A percentile compares a stretch with the other conserved stretches of the same genome.
Conservation (phyloP, 139 green algal species). For the Coelastrella sp. region DNA sequence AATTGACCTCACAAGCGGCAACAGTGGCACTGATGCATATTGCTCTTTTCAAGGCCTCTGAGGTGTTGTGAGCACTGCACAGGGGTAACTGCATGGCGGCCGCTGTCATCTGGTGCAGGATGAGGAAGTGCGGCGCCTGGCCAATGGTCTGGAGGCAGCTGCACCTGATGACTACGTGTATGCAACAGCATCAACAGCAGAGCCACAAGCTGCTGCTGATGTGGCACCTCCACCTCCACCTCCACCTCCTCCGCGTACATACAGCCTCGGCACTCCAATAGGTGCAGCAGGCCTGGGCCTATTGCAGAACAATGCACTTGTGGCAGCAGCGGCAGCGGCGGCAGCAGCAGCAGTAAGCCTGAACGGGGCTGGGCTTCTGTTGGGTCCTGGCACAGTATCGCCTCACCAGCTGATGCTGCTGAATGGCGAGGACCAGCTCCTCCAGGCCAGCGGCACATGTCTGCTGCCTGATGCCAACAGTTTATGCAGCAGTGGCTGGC, state of each 20-base stretch:
- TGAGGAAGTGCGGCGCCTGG: slow-evolving; percentile 34
- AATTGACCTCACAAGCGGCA: no score
- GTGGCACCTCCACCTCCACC: neutral
- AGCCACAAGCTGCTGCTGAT: neutral
- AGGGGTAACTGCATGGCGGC: no score
- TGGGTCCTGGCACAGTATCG: neutral
- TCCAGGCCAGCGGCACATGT: neutral
- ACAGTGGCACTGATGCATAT: neutral
- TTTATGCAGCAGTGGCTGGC: neutral
- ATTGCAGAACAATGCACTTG: neutral
- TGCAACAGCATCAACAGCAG: slow-evolving; percentile 27
- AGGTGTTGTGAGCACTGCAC: no score
- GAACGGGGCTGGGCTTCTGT: neutral
- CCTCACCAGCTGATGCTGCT: slow-evolving; percentile 36
- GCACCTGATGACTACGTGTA: slow-evolving; percentile 42
- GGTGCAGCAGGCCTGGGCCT: neutral
- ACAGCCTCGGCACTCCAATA: neutral
- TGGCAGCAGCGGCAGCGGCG: slow-evolving; percentile 31
- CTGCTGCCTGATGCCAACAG: neutral
- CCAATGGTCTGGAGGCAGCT: slow-evolving; percentile 28
- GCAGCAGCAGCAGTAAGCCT: slow-evolving; percentile 21
- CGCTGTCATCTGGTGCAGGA: neutral
- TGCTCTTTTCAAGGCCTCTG: neutral
- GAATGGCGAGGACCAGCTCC: neutral
- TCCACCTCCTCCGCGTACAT: slow-evolving; percentile 2